Percentiles rank a stretch among this genome's conserved stretches.
phyloP scores from a whole-genome alignment of 139 green algal genomes.

The Chlamydomonas schloesseri region DNA sequence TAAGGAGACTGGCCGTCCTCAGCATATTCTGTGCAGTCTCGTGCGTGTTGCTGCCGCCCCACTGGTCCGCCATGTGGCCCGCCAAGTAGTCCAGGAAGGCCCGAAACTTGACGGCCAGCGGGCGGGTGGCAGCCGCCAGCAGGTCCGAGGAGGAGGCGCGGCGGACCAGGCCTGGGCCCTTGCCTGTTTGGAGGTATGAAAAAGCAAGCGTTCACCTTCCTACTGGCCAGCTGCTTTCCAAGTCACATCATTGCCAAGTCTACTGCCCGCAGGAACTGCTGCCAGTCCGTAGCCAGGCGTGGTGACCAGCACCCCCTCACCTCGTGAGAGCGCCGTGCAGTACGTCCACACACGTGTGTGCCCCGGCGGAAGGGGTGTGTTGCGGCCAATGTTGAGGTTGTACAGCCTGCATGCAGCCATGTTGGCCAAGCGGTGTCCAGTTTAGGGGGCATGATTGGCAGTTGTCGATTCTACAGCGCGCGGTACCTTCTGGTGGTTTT shows the following conservation, averaged over 20 bases:
- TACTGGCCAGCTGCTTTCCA: too few species aligned
- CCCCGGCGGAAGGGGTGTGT: conserved; percentile 25
- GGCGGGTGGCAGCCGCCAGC: conserved; percentile 6
- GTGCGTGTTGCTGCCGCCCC: conserved; percentile 42
- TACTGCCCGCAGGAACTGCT: too few species aligned
- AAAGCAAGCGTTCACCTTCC: neutral
- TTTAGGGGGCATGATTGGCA: too few species aligned
- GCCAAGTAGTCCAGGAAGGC: conserved; percentile 55
- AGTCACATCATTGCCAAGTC: too few species aligned
- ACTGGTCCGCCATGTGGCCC: conserved; percentile 28
- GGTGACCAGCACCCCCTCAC: too few species aligned
- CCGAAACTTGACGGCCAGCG: conserved; percentile 55
- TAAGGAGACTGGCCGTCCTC: conserved; percentile 35
- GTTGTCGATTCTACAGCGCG: too few species aligned
- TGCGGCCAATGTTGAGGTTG: conserved; percentile 34
- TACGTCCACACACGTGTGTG: conserved; percentile 29
- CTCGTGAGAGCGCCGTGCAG: conserved; percentile 12
- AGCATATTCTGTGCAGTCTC: conserved; percentile 48
- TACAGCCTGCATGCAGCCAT: neutral
- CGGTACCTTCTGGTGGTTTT: too few species aligned
- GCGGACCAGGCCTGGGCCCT: neutral
- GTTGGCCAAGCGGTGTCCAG: too few species aligned
- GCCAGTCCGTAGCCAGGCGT: too few species aligned
- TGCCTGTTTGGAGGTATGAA: neutral
- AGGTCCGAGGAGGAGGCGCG: neutral